Evolutionary conservation across 1,284 basidiomycete species (phyloP).

Genomic region (Sporisorium graminicola): DNA sequence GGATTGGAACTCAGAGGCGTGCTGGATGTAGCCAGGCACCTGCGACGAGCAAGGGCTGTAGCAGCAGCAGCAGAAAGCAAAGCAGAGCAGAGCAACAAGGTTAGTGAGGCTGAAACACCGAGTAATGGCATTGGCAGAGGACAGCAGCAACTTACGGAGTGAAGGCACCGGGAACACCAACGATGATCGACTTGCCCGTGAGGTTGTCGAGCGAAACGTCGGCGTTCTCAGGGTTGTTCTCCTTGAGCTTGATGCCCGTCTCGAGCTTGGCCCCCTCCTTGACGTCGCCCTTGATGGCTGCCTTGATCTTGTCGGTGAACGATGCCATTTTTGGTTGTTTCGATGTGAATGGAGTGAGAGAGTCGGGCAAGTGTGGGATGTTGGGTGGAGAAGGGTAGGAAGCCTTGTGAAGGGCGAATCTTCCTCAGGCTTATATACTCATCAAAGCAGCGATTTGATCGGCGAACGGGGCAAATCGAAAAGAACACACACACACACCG

Average conservation of each 20-base stretch:
- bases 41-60: conserved; percentile 63
- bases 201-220: conserved; percentile 54
- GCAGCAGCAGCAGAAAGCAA: too few relatives aligned
- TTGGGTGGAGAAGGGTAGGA: too few relatives aligned
- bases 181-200: conserved; percentile 46
- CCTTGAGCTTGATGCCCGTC: conserved; percentile 56
- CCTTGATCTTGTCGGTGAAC: conserved; percentile 57
- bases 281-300: conserved; percentile 48
- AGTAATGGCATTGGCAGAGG: conserved; percentile 2
- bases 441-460: neutral
- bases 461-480: conserved; percentile 4
- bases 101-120: conserved; percentile 1
- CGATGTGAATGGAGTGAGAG: too few relatives aligned
- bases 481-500: neutral
- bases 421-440: neutral
- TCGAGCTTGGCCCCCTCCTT: conserved; percentile 57
- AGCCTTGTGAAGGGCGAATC: neutral
- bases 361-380: neutral
- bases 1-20: conserved; percentile 54
- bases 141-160: conserved; percentile 34
- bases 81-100: neutral
- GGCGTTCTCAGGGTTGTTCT: conserved; percentile 57
- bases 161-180: conserved; percentile 51
- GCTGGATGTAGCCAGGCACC: conserved; percentile 66
- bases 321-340: conserved; percentile 24